These are phyloP conservation scores for Kwoniella dendrophila DNA, from an alignment of 768 basidiomycete species.

Conservation along the genomic window DNA sequence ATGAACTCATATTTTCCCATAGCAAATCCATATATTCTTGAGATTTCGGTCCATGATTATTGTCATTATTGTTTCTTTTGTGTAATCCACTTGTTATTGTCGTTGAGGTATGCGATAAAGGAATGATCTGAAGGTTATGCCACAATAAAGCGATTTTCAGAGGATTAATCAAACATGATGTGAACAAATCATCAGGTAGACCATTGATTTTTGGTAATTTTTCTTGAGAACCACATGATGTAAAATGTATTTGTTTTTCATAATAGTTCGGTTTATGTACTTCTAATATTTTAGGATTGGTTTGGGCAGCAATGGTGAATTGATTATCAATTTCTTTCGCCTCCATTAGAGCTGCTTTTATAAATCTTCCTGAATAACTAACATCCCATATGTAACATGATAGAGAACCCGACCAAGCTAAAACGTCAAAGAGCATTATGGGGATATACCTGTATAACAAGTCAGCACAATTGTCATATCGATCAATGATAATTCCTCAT, in stretches of 20 bases:
- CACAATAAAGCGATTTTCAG: slow-evolving; percentile 37
- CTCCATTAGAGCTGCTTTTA: slow-evolving; percentile 39
- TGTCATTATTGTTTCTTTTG: slow-evolving; percentile 2
- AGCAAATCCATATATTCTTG: slow-evolving; percentile 33
- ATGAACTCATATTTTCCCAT: slow-evolving; percentile 32
- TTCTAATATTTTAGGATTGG: slow-evolving; percentile 35
- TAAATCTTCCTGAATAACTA: slow-evolving; percentile 44
- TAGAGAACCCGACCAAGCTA: slow-evolving; percentile 48
- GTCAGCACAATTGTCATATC: not conserved
- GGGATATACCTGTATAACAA: slow-evolving; percentile 52
- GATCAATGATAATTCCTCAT: not conserved
- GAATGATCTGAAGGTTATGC: slow-evolving; percentile 45
- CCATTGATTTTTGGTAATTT: slow-evolving; percentile 35
- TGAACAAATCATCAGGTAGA: slow-evolving; percentile 49
- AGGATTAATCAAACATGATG: slow-evolving; percentile 41
- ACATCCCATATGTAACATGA: slow-evolving; percentile 51
- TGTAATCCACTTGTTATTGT: slow-evolving; percentile 33
- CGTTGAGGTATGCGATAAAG: too few species aligned
- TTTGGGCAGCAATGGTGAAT: slow-evolving; percentile 32
- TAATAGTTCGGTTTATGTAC: slow-evolving; percentile 45
- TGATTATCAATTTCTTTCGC: slow-evolving; percentile 50
- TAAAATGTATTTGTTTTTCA: slow-evolving; percentile 46
- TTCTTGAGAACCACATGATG: slow-evolving; percentile 43
- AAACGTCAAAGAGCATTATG: slow-evolving; percentile 47
- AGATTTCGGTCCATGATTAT: slow-evolving; percentile 20